Evolutionary conservation across 371 early-diverging fungal species (phyloP).

Genomic region (Mortierella sp.): DNA sequence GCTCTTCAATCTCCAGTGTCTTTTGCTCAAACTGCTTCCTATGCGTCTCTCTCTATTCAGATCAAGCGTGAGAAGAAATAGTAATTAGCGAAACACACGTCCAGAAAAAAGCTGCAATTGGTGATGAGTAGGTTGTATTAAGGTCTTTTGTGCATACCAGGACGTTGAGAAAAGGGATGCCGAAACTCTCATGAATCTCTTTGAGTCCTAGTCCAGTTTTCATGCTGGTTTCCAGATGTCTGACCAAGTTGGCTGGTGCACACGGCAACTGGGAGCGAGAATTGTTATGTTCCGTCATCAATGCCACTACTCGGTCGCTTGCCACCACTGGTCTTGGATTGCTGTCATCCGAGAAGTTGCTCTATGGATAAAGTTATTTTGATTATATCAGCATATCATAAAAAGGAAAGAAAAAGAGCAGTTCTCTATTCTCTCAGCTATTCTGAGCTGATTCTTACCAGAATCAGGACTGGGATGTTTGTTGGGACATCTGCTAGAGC

Average conservation of each 20-base stretch:
- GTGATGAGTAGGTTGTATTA: too few species aligned
- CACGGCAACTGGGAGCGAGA: conserved; percentile 22
- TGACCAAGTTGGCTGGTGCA: conserved; percentile 65
- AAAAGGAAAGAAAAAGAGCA: too few species aligned
- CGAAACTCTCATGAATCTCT: conserved; percentile 71
- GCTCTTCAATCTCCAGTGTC: conserved; percentile 60
- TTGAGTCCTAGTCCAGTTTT: conserved; percentile 69
- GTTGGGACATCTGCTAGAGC: conserved; percentile 65
- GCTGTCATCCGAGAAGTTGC: conserved; percentile 34
- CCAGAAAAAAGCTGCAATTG: neutral
- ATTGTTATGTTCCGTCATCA: conserved; percentile 36
- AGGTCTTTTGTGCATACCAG: conserved; percentile 57
- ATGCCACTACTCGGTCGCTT: conserved; percentile 28
- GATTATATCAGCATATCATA: neutral
- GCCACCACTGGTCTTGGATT: conserved; percentile 14
- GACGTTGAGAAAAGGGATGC: conserved; percentile 71
- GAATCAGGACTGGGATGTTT: conserved; percentile 64
- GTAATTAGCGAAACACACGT: too few species aligned
- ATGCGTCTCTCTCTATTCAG: conserved; percentile 63
- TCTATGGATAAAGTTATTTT: conserved; percentile 10
- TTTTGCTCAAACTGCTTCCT: conserved; percentile 69
- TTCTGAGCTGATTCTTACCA: too few species aligned
- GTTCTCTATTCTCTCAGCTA: too few species aligned
- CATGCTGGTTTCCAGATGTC: conserved; percentile 72
- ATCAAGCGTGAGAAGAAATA: neutral